Evolutionary conservation across 495 filamentous ascomycete species (phyloP), one percentile per base, ranked within the genome.

Genomic region (Darksidea phi): DNA sequence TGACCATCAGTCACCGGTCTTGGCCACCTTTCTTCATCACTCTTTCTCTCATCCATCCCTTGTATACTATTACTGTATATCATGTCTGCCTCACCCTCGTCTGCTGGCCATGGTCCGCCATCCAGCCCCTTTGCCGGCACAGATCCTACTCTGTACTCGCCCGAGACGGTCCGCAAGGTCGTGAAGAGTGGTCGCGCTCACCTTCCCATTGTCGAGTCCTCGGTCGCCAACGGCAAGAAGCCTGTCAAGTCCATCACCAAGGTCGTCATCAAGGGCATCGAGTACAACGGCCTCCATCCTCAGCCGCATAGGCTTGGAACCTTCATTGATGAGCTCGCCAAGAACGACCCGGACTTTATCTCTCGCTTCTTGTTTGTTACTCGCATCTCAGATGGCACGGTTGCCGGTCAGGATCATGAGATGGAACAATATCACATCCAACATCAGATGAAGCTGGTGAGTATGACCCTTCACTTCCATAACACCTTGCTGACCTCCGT

Each of bases 301-400:
- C 5, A 17, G 8, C 12, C 13, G 6, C 24, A 23, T 25, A 21
- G 49, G 12, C 24, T 15, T 34, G 10, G 15, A 17, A 41, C 24
- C 49, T 64, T 58, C 48, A 23, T 58, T 24, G 48, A 57, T 15
- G 61, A 64, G 26, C 20, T 64, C 13, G 20, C 50, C 4, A 8
- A 17, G 2, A 24, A 46, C 5, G 25, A 26, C 20, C 38, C 13
- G 10, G 41, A 20, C 51, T 63, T 34, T 32, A 13, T 57, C 23
- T 54, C 48, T 1, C 11, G 61, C 0, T 64, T 59, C 21, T 15
- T 64, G 23, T 11, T 47, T 23, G 41, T 64, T 20, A 43, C n/a
- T 18, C 12, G 28, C 11, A 42, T 41, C 12, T 21, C 47, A 2
- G 48, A 59, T 2, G 55, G 24, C 10, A 15, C 34, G 7, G 7